Evolutionary conservation across 331 rosid genomes (phyloP).

Genomic region (Cydonia oblonga): DNA sequence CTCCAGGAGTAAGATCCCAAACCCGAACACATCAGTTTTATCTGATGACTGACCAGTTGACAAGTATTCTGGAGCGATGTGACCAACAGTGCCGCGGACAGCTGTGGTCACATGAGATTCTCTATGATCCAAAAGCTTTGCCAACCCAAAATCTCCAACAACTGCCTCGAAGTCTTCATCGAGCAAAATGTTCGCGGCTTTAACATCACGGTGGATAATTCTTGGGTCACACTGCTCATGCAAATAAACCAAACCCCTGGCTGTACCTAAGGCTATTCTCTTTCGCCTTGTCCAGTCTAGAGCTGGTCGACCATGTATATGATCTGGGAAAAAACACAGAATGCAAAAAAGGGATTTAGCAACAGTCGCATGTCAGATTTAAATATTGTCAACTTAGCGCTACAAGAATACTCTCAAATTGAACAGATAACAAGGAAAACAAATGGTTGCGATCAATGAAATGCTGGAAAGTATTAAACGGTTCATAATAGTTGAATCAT

Average conservation of each 20-base stretch:
- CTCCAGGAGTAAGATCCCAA: constrained; percentile 90
- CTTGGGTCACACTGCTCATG: constrained; percentile 98
- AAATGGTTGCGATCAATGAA: background rate
- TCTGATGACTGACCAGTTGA: constrained; percentile 96
- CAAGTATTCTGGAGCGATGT: constrained; percentile 92
- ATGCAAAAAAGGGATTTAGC: background rate
- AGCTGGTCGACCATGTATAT: constrained; percentile 64
- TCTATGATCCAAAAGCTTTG: constrained; percentile 92
- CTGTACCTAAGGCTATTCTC: constrained; percentile 94
- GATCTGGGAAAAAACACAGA: constrained; percentile 34
- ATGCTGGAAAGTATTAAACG: background rate
- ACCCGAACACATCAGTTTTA: constrained; percentile 96
- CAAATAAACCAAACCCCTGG: constrained; percentile 89
- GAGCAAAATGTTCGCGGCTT: constrained; percentile 91
- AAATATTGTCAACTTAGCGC: no score
- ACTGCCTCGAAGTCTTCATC: constrained; percentile 96
- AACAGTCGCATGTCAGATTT: no score
- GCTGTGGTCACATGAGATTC: constrained; percentile 98
- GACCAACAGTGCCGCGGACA: constrained; percentile 96
- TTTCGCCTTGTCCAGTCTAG: constrained; percentile 85
- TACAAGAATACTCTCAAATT: background rate
- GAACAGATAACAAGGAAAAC: background rate
- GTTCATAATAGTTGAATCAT: background rate
- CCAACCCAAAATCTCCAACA: constrained; percentile 97
- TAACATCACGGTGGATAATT: constrained; percentile 95